These are phyloP conservation scores for Fusarium foetens DNA, from an alignment of 2,329 filamentous ascomycete genomes.

Conservation along the genomic window DNA sequence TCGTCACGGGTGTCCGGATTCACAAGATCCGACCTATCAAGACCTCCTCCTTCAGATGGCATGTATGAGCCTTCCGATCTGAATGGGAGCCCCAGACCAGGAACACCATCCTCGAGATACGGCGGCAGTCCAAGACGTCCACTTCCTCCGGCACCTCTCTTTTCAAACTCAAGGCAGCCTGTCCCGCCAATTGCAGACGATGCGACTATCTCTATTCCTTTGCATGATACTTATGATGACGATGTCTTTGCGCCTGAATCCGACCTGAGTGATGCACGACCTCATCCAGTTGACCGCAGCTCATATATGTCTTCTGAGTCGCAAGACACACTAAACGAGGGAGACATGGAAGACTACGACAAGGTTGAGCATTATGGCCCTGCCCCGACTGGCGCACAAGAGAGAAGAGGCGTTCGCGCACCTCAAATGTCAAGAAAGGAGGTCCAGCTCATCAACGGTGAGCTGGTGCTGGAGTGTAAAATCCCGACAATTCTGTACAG, in stretches of 20 bases:
- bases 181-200: conserved; percentile 71
- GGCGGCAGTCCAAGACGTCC: conserved; percentile 88
- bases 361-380: conserved; percentile 87
- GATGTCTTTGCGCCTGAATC: conserved; percentile 78
- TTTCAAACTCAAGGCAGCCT: conserved; percentile 66
- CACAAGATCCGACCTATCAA: conserved; percentile 54
- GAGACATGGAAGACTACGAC: conserved; percentile 52
- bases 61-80: conserved; percentile 88
- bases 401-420: conserved; percentile 84
- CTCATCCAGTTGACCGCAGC: conserved; percentile 61
- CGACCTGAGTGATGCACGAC: conserved; percentile 64
- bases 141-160: conserved; percentile 87
- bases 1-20: conserved; percentile 62
- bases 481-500: conserved; percentile 98
- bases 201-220: conserved; percentile 76
- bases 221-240: conserved; percentile 66
- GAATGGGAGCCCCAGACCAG: conserved; percentile 89
- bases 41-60: conserved; percentile 75
- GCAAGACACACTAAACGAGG: conserved; percentile 65
- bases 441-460: conserved; percentile 95
- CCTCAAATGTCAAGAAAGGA: conserved; percentile 94
- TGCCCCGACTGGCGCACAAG: conserved; percentile 86
- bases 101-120: conserved; percentile 89
- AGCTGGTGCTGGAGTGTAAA: conserved; percentile 97
- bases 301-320: conserved; percentile 65